Evolutionary conservation across 1,284 basidiomycete genomes (phyloP), one percentile per base, ranked within the genome.

Genomic region (Macrocystidia cucumis): DNA sequence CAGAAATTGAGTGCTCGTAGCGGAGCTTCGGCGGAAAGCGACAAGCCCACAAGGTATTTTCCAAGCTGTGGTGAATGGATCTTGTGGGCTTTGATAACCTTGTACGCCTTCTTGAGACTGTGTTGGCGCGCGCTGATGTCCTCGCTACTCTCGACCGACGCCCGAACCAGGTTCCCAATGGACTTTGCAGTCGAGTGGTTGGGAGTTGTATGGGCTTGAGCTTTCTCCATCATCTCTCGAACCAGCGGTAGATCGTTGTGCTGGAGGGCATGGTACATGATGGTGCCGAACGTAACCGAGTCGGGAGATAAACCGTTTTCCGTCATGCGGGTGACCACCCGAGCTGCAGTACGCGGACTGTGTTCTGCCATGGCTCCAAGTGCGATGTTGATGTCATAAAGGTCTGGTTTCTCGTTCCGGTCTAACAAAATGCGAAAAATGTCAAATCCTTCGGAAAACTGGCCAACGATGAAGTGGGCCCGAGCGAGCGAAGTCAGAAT

Each of bases 351-450:
- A 9, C 52, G 53, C 14, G 76, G 69, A 35, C 68, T 57, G 43
- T 66, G 53, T 44, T 63, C 57, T 16, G 78, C 71, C 39, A 82
- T 54, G 9, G 66, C 70, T 3, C 60, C 60, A 33, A 85, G 59
- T 30, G 65, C 67, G 33, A 85, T 69, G 47, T 81, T 81, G 35
- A 79, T 57, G 48, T 85, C 81, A 45, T 71, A 57, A 29, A 67
- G 42, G 50, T 84, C 78, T 9, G 78, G 77, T 35, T 69, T 48
- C 47, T 77, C 68, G 37, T 52, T 57, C 27, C 74, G 69, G 13
- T 51, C 43, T 26, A 72, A 48, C 28, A 81, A 48, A 31, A 65
- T 41, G 37, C 58, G 57, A 46, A 84, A 60, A n/a, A 62, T 51
- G 9, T 52, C 43, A 39, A 78, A 62, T 2, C 74, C 77, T 26